Base-by-base conservation (phyloP, 257 asterid species). In the Rauvolfia tetraphylla region DNA sequence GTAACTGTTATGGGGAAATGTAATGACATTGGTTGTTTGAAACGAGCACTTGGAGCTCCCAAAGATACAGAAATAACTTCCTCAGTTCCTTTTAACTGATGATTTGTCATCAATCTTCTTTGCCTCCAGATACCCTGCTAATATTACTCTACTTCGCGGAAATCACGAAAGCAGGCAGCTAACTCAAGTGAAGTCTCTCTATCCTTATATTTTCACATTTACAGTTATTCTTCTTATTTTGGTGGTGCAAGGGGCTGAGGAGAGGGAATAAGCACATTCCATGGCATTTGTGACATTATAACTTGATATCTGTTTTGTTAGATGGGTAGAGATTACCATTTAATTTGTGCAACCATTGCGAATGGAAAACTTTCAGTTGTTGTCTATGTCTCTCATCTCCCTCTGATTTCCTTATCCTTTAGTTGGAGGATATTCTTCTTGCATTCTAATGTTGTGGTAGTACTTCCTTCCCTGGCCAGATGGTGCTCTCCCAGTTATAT, bases 111-210 rank as follows among this genome's bases (percentile, higher is more conserved):
- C 49, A 20, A 73, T 77, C 82, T 39, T 71, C 48, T 83, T 77
- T 77, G 34, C 79, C 84, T 33, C 78, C 85, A 95, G 99, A 88
- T 88, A 89, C 75, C 98, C 99, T 73, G 97, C 99, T 77, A 89
- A 90, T 85, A 92, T 95, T 75, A 95, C 99, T 72, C 93, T 95
- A 74, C 89, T 95, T 42, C 99, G 98, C 68, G 99, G 99, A 76
- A 95, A 95, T 85, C 99, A 95, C 76, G 99, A 95, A 79, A 95
- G 99, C 92, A 84, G 98, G 85, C 98, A 95, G 79, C 81, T 95
- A 71, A 95, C 98, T 33, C 99, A 95, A 96, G 99, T 95, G 79
- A 80, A 25, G n/a, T 29, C 29, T 69, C 51, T 54, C 67, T 57
- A 75, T 73, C 54, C 23, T n/a, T 51, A 14, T 12, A 9, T 1